Evolutionary conservation across 2,329 filamentous ascomycete species (phyloP).

Genomic region (Claviceps pusilla): DNA sequence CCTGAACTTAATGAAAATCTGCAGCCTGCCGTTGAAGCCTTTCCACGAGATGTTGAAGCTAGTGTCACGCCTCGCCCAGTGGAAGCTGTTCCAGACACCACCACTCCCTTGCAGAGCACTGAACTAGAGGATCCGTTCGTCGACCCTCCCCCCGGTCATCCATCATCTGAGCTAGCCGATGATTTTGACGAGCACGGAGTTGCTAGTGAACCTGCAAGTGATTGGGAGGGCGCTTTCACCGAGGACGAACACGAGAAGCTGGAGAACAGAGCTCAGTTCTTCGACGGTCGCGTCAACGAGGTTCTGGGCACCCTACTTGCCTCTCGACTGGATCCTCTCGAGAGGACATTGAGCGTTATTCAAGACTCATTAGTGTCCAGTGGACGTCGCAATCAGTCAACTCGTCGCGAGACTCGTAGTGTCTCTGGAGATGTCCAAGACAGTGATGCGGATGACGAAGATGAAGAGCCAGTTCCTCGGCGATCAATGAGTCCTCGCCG

Average conservation of each 20-base stretch:
- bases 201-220: conserved; percentile 49
- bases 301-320: conserved; percentile 67
- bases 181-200: conserved; percentile 31
- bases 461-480: conserved; percentile 52
- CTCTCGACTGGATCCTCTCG: conserved; percentile 63
- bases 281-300: conserved; percentile 78
- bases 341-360: conserved; percentile 63
- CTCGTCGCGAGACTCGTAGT: conserved; percentile 46
- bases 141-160: conserved; percentile 33
- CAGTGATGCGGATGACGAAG: conserved; percentile 90
- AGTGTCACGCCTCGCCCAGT: conserved; percentile 55
- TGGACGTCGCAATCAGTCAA: conserved; percentile 38
- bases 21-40: conserved; percentile 31
- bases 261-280: conserved; percentile 68
- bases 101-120: conserved; percentile 31
- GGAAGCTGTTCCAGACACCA: conserved; percentile 27
- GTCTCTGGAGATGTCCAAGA: conserved; percentile 55
- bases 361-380: conserved; percentile 51
- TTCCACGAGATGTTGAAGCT: conserved; percentile 50
- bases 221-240: conserved; percentile 81
- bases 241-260: conserved; percentile 75
- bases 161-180: conserved; percentile 35
- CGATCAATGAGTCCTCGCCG: conserved; percentile 64
- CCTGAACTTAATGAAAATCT: conserved; percentile 38
- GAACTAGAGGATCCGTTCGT: conserved; percentile 50